Percentiles rank a stretch among this genome's conserved stretches.
These are phyloP conservation scores for Penium margaritaceum DNA, from an alignment of 139 green algal genomes.

Conservation along the genomic window DNA sequence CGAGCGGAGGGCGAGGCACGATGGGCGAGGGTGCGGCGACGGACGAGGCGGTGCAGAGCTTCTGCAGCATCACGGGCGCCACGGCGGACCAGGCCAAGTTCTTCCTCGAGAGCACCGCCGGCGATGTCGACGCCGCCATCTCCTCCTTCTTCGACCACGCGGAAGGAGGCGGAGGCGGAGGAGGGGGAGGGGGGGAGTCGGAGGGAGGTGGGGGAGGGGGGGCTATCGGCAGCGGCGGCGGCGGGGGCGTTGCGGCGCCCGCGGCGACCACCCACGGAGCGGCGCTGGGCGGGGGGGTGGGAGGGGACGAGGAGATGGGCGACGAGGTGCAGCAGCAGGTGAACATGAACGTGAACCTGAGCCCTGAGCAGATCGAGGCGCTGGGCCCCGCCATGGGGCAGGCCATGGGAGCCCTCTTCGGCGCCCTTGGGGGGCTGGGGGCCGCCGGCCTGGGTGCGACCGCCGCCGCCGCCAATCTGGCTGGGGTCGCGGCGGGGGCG, in stretches of 20 bases:
- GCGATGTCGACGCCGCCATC: constrained; percentile 18
- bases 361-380: no score
- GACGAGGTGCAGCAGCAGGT: constrained; percentile 11
- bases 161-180: neutral
- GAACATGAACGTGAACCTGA: no score
- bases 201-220: no score
- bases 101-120: constrained; percentile 19
- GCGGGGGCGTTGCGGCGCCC: neutral
- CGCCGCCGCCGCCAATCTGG: neutral
- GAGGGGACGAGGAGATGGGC: neutral
- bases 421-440: no score
- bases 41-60: constrained; percentile 7
- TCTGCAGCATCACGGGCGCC: constrained; percentile 20
- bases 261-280: neutral
- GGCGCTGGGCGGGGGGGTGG: neutral
- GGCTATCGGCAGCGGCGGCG: no score
- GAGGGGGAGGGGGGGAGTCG: no score
- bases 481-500: neutral
- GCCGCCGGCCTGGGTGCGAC: no score
- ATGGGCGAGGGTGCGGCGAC: no score
- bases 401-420: no score
- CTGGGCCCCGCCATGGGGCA: no score
- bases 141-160: constrained; percentile 29
- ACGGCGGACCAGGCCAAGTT: constrained; percentile 13
- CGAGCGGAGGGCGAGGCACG: no score